These are phyloP conservation scores for Backusella psychrophila DNA, from an alignment of 192 early-diverging fungal species.

Conservation along the genomic window DNA sequence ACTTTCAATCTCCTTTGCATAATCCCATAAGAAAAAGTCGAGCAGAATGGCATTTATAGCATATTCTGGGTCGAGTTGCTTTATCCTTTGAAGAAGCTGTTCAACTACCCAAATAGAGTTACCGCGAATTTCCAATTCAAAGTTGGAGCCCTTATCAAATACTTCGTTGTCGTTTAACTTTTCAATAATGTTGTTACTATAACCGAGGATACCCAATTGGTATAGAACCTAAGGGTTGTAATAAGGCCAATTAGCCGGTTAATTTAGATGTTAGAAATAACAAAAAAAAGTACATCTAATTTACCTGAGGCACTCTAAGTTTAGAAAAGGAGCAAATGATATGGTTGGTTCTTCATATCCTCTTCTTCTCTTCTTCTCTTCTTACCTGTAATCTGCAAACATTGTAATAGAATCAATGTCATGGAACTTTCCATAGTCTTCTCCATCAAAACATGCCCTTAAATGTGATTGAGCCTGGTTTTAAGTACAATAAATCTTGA, in stretches of 20 bases:
- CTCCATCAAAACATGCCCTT: constrained; percentile 81
- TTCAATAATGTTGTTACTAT: constrained; percentile 55
- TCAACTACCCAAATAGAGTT: constrained; percentile 83
- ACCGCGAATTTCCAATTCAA: constrained; percentile 81
- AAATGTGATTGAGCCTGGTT: neutral
- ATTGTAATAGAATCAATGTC: constrained; percentile 83
- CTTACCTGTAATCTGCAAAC: constrained; percentile 84
- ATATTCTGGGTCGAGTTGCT: neutral
- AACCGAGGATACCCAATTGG: constrained; percentile 66
- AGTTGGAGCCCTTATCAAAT: constrained; percentile 56
- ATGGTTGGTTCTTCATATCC: neutral
- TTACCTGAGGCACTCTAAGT: constrained; percentile 36
- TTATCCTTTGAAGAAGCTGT: constrained; percentile 29
- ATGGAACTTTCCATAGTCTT: constrained; percentile 54
- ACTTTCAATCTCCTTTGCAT: constrained; percentile 64
- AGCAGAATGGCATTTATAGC: constrained; percentile 73
- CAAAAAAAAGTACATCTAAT: neutral
- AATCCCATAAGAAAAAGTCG: constrained; percentile 92
- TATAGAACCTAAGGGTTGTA: constrained; percentile 51
- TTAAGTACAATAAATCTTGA: neutral
- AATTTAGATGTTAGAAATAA: neutral
- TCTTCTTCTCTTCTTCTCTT: neutral
- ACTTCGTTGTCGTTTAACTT: constrained; percentile 40
- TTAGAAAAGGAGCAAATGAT: neutral
- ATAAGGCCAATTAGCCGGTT: neutral